A percentile compares a stretch with the other conserved stretches of the same genome.
phyloP scores from a whole-genome alignment of 495 filamentous ascomycete species.

The Friedmanniomyces simplex region DNA sequence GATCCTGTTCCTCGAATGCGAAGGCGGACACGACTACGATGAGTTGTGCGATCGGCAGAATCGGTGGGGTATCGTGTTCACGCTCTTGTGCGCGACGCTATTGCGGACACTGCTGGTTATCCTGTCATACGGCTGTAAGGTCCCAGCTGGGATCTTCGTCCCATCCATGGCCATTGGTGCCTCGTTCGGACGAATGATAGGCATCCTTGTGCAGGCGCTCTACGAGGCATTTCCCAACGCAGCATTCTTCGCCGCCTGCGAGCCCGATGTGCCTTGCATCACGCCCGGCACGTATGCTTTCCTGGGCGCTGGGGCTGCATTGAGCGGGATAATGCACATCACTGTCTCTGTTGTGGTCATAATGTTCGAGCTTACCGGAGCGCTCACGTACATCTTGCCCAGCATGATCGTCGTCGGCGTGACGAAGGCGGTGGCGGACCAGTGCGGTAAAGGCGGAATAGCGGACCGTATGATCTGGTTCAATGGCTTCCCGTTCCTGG shows the following conservation, averaged over 20 bases:
- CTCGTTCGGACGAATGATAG: slow-evolving; percentile 86
- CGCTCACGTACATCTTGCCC: slow-evolving; percentile 88
- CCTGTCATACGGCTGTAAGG: slow-evolving; percentile 96
- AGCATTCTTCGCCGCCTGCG: slow-evolving; percentile 74
- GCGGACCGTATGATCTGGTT: slow-evolving; percentile 99
- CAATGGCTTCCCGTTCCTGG: slow-evolving; percentile 93
- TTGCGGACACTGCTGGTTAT: slow-evolving; percentile 79
- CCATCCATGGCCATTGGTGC: slow-evolving; percentile 97
- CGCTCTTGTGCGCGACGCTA: slow-evolving; percentile 68
- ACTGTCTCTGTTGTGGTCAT: slow-evolving; percentile 95
- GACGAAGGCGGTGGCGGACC: slow-evolving; percentile 85
- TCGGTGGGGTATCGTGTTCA: slow-evolving; percentile 70
- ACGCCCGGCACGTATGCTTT: slow-evolving; percentile 96
- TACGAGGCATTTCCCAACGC: slow-evolving; percentile 74
- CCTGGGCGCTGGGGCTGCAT: slow-evolving; percentile 80
- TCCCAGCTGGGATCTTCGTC: slow-evolving; percentile 93
- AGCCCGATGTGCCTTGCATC: slow-evolving; percentile 90
- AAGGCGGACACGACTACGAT: slow-evolving; percentile 83
- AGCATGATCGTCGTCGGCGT: slow-evolving; percentile 99
- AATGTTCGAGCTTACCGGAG: slow-evolving; percentile 95
- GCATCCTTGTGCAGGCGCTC: slow-evolving; percentile 83
- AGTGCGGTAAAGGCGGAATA: slow-evolving; percentile 91
- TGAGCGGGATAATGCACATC: slow-evolving; percentile 98
- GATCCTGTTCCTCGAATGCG: slow-evolving; percentile 89
- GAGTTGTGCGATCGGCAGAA: slow-evolving; percentile 73